Percentiles rank a stretch among this genome's conserved stretches.
phyloP scores from a whole-genome alignment of 2,329 filamentous ascomycete species.

The Chaetothyriales sp. region DNA sequence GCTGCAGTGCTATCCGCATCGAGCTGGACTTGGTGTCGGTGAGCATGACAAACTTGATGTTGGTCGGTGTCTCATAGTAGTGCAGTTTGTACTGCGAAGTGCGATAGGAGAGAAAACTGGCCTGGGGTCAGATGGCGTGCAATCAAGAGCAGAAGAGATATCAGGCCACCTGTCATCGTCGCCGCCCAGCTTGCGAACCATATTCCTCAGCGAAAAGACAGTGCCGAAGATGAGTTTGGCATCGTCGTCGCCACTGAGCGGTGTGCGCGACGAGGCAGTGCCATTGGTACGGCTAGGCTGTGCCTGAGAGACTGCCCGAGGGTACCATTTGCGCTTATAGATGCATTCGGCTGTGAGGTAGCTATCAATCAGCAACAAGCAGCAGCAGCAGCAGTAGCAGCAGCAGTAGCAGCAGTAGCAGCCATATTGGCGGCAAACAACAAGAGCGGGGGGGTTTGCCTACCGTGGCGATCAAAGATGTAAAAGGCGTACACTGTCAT shows the following conservation, averaged over 20 bases:
- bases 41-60: constrained; percentile 90
- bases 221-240: constrained; percentile 96
- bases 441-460: constrained; percentile 20
- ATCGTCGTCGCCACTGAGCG: constrained; percentile 55
- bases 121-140: constrained; percentile 10
- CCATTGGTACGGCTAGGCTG: constrained; percentile 23
- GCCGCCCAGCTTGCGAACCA: constrained; percentile 88
- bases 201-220: constrained; percentile 89
- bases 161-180: constrained; percentile 55
- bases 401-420: constrained; percentile 1
- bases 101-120: constrained; percentile 77
- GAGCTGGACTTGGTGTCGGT: constrained; percentile 80
- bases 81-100: constrained; percentile 95
- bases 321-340: constrained; percentile 77
- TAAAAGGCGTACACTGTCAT: constrained; percentile 98
- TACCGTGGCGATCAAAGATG: constrained; percentile 98
- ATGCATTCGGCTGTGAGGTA: constrained; percentile 70
- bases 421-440: neutral
- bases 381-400: neutral
- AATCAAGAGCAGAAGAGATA: neutral
- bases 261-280: constrained; percentile 26
- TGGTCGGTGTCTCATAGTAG: constrained; percentile 95
- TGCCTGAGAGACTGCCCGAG: constrained; percentile 36
- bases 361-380: neutral
- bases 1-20: constrained; percentile 86